Percentiles rank a stretch among this genome's conserved stretches.
Conservation (phyloP, 768 basidiomycete genomes). For the Serpula lacrymans region DNA sequence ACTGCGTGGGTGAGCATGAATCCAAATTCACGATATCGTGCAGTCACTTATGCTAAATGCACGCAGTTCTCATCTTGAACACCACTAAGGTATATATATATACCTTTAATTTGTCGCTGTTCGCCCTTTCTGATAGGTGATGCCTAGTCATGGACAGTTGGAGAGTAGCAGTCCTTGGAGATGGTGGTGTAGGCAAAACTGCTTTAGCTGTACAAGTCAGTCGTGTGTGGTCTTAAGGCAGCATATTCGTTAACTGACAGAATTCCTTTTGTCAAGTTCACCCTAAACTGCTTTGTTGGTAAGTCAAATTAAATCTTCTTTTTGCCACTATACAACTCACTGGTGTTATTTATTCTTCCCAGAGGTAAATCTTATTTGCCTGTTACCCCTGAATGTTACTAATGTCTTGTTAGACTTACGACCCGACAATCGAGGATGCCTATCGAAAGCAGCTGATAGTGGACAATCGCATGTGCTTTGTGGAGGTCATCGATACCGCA, state of each 20-base stretch:
- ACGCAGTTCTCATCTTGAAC: no score
- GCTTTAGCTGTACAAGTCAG: conserved; percentile 91
- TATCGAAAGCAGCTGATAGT: conserved; percentile 94
- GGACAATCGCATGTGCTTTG: conserved; percentile 92
- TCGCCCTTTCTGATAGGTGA: conserved; percentile 5
- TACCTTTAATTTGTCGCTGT: no score
- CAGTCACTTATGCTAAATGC: no score
- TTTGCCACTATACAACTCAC: conserved; percentile 8
- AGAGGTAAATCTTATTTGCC: conserved; percentile 48
- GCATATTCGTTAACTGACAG: conserved; percentile 9
- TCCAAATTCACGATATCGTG: no score
- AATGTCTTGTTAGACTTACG: conserved; percentile 67
- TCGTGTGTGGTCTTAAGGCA: no score
- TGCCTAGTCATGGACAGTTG: conserved; percentile 78
- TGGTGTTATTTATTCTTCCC: conserved; percentile 14
- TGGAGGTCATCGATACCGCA: conserved; percentile 96
- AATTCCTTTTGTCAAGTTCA: conserved; percentile 61
- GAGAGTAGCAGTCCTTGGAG: conserved; percentile 94
- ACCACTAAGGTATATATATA: no score
- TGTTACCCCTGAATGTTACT: conserved; percentile 12
- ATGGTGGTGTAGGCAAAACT: conserved; percentile 97
- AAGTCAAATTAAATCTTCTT: conserved; percentile 28
- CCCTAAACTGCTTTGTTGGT: conserved; percentile 95
- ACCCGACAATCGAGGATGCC: conserved; percentile 98
- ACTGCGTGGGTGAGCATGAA: no score